Percentiles rank a stretch among this genome's conserved stretches.
These are phyloP conservation scores for Colletotrichum sp. DNA, from an alignment of 2,329 filamentous ascomycete species.

Conservation along the genomic window DNA sequence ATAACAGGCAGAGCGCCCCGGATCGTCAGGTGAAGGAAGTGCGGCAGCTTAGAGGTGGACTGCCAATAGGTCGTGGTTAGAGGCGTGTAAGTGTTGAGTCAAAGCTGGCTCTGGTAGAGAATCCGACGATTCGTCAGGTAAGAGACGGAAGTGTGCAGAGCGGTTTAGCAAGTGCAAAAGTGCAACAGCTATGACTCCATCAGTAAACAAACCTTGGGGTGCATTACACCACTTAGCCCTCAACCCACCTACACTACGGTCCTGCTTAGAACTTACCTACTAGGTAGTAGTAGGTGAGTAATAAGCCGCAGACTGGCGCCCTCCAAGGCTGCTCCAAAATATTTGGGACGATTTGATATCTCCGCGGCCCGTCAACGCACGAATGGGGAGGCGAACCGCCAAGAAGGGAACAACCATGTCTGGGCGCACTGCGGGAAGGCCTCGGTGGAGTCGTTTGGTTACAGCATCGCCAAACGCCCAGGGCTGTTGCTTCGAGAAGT, in stretches of 20 bases:
- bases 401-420: background rate
- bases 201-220: background rate
- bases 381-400: slow-evolving; percentile 6
- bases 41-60: background rate
- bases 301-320: background rate
- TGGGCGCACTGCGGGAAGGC: background rate
- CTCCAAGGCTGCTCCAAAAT: background rate
- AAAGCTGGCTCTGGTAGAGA: background rate
- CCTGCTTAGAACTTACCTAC: background rate
- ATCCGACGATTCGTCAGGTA: background rate
- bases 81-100: background rate
- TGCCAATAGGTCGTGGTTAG: background rate
- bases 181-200: background rate
- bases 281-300: background rate
- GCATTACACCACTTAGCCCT: background rate
- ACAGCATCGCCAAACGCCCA: background rate
- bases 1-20: background rate
- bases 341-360: background rate
- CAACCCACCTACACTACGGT: background rate
- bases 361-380: slow-evolving; percentile 13
- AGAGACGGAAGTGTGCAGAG: background rate
- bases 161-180: background rate
- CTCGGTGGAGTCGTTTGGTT: background rate
- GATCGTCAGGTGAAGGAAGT: background rate
- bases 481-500: background rate